phyloP scores from a whole-genome alignment of 495 filamentous ascomycete genomes.

The Xylaria telfairii region DNA sequence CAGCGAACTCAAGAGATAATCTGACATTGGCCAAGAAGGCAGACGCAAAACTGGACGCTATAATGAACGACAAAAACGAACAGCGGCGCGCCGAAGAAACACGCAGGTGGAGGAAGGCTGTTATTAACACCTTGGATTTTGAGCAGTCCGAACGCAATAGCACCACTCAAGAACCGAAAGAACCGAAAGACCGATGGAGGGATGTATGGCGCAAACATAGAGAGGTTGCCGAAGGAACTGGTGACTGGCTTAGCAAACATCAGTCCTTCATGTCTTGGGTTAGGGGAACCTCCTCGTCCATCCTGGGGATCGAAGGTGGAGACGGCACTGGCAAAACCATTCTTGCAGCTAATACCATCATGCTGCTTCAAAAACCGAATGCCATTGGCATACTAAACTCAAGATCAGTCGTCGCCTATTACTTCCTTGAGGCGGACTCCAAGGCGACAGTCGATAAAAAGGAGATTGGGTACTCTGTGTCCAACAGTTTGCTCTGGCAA shows the following conservation, averaged over 20 bases:
- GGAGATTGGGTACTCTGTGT: background rate
- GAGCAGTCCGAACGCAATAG: background rate
- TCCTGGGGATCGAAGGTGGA: background rate
- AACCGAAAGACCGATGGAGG: background rate
- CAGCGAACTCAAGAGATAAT: background rate
- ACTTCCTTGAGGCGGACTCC: background rate
- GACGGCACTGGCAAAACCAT: background rate
- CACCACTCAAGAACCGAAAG: background rate
- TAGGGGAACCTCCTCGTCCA: background rate
- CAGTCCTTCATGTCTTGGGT: background rate
- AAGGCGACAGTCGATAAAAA: background rate
- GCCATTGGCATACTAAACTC: background rate
- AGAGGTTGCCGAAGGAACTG: background rate
- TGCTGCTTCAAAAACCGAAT: background rate
- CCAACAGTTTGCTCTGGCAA: background rate
- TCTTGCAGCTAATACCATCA: background rate
- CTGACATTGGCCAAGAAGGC: background rate
- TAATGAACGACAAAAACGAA: background rate
- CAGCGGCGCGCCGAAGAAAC: background rate
- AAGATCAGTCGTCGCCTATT: background rate
- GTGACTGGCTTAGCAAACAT: background rate
- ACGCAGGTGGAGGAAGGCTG: background rate
- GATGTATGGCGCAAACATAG: background rate
- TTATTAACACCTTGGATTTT: background rate
- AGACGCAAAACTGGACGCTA: background rate